A percentile compares a stretch with the other conserved stretches of the same genome.
Conservation (phyloP, 2,329 filamentous ascomycete species). For the Colletotrichum aenigma region DNA sequence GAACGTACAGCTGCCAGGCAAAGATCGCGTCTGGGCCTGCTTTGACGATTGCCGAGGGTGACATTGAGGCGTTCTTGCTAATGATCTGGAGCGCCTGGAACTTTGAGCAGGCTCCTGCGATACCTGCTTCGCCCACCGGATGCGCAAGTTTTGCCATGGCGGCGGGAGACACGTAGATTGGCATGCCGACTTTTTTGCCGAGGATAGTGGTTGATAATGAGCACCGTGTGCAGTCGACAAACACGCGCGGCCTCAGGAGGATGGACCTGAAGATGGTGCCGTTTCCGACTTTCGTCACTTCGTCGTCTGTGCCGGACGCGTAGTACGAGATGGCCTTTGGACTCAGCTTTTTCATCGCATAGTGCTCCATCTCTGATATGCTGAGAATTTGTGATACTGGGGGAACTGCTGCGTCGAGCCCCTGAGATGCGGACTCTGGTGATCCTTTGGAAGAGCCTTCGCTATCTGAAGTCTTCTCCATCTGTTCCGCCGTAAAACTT, state of each 20-base stretch:
- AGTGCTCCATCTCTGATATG: slow-evolving; percentile 78
- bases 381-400: slow-evolving; percentile 74
- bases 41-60: slow-evolving; percentile 79
- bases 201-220: slow-evolving; percentile 73
- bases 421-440: slow-evolving; percentile 41
- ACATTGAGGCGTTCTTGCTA: slow-evolving; percentile 83
- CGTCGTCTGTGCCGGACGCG: slow-evolving; percentile 80
- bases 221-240: slow-evolving; percentile 77
- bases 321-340: slow-evolving; percentile 89
- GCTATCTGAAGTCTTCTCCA: not conserved
- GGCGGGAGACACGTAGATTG: slow-evolving; percentile 78
- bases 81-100: slow-evolving; percentile 79
- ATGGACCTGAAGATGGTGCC: slow-evolving; percentile 76
- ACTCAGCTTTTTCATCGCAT: slow-evolving; percentile 74
- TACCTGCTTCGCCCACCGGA: slow-evolving; percentile 76
- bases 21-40: slow-evolving; percentile 72
- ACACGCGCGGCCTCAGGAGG: slow-evolving; percentile 79
- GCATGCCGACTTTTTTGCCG: slow-evolving; percentile 69
- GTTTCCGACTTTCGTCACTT: slow-evolving; percentile 77
- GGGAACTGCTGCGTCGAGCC: slow-evolving; percentile 38
- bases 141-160: slow-evolving; percentile 83
- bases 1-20: slow-evolving; percentile 88
- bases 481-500: slow-evolving; percentile 60
- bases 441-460: not conserved
- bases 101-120: slow-evolving; percentile 71